A percentile compares a stretch with the other conserved stretches of the same genome.
Conservation (phyloP, 768 basidiomycete species). For the Kwoniella sp. region DNA sequence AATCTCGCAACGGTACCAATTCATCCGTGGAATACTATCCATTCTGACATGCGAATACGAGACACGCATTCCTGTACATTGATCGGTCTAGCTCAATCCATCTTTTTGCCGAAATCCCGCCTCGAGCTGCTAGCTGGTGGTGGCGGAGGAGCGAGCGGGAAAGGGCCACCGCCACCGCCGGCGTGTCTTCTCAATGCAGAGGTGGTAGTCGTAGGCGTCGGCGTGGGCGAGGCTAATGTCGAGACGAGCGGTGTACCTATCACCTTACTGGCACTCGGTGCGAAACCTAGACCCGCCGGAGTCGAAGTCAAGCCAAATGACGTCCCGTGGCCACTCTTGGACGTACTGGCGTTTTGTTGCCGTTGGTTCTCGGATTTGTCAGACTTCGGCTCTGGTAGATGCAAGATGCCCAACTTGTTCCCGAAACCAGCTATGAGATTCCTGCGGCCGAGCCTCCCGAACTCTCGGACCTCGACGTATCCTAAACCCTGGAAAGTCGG, state of each 20-base stretch:
- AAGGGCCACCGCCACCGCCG: too few species aligned
- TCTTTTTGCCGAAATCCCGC: not conserved
- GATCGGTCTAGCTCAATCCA: too few species aligned
- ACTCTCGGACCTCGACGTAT: constrained; percentile 33
- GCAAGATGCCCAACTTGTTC: constrained; percentile 37
- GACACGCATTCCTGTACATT: too few species aligned
- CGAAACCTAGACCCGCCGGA: not conserved
- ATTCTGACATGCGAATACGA: too few species aligned
- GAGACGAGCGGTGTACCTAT: not conserved
- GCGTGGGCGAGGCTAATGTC: not conserved
- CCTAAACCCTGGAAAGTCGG: constrained; percentile 26
- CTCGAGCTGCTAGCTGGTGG: too few species aligned
- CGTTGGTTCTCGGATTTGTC: not conserved
- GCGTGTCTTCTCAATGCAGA: too few species aligned
- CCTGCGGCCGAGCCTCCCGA: constrained; percentile 5
- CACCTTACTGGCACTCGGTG: not conserved
- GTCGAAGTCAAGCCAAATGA: not conserved
- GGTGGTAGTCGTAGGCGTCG: too few species aligned
- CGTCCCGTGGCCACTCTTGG: not conserved
- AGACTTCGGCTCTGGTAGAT: not conserved
- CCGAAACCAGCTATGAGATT: constrained; percentile 38
- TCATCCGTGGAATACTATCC: too few species aligned
- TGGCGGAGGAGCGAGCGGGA: too few species aligned
- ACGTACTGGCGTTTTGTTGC: not conserved
- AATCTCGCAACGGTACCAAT: too few species aligned